A percentile compares a stretch with the other conserved stretches of the same genome.
Conservation (phyloP, 176 grass and related monocot species). For the Paspalum vaginatum region DNA sequence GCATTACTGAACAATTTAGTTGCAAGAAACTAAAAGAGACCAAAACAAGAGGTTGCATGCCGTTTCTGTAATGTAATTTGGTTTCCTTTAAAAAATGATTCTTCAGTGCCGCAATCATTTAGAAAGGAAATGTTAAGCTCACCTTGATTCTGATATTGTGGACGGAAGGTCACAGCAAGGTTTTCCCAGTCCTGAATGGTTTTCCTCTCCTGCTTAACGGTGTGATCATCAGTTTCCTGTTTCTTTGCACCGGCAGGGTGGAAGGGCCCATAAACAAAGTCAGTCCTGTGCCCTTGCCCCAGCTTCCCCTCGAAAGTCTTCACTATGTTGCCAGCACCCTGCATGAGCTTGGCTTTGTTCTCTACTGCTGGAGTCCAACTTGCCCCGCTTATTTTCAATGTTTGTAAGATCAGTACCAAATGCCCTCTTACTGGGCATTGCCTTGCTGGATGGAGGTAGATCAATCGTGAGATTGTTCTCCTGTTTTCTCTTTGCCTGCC, state of each 20-base stretch:
- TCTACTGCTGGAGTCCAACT: conserved; percentile 29
- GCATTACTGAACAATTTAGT: background rate
- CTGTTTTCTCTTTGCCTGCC: conserved; percentile 53
- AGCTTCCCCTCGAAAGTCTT: conserved; percentile 53
- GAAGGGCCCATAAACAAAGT: conserved; percentile 88
- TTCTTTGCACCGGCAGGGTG: conserved; percentile 60
- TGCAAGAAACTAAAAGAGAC: conserved; percentile 8
- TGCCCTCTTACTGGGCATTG: conserved; percentile 58
- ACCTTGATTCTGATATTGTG: conserved; percentile 92
- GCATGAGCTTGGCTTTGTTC: conserved; percentile 44
- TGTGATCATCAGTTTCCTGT: conserved; percentile 31
- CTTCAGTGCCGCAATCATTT: background rate
- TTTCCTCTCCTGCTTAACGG: conserved; percentile 39
- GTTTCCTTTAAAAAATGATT: conserved; percentile 7
- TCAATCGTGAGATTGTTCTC: conserved; percentile 26
- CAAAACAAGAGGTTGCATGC: background rate
- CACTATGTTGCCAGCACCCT: conserved; percentile 41
- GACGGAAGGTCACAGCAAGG: conserved; percentile 68
- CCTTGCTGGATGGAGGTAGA: conserved; percentile 31
- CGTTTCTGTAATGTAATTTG: background rate
- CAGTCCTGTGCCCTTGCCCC: conserved; percentile 45
- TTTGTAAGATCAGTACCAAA: conserved; percentile 94
- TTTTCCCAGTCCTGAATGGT: conserved; percentile 80
- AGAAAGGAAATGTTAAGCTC: conserved; percentile 18
- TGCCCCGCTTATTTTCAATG: conserved; percentile 59